phyloP scores from a whole-genome alignment of 805 yeast species.

The Yarrowia porcina region DNA sequence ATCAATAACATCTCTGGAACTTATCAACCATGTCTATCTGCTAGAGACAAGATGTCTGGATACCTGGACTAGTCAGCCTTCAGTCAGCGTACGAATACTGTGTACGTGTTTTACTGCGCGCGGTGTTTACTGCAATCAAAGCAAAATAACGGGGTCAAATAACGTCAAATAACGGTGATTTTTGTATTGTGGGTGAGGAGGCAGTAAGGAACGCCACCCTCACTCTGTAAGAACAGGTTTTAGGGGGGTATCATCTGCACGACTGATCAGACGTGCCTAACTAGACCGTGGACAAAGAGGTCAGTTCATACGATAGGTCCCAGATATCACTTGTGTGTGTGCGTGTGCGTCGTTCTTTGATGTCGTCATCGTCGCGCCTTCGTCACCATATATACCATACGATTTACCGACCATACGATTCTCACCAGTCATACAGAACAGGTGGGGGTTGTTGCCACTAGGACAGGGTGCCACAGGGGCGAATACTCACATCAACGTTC shows the following conservation, averaged over 20 bases:
- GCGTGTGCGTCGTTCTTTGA: background rate
- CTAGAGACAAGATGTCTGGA: too few species aligned
- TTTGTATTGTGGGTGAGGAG: background rate
- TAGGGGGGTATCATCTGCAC: background rate
- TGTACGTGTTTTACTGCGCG: conserved; percentile 2
- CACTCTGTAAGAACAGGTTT: background rate
- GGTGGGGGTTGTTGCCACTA: too few species aligned
- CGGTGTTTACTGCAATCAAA: background rate
- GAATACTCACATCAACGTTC: conserved; percentile 47
- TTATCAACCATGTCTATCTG: too few species aligned
- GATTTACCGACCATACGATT: too few species aligned
- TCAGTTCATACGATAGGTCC: background rate
- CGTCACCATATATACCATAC: conserved; percentile 2
- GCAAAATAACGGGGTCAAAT: background rate
- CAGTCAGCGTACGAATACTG: background rate
- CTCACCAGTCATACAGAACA: too few species aligned
- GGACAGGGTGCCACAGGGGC: background rate
- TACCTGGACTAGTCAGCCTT: too few species aligned
- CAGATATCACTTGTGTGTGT: background rate
- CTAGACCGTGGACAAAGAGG: background rate
- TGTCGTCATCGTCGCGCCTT: background rate
- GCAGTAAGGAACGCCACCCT: background rate
- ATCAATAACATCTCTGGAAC: too few species aligned
- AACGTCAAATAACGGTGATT: background rate
- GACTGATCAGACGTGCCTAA: background rate